Base-by-base conservation (phyloP, 495 filamentous ascomycete species). In the Tirmania nivea region DNA sequence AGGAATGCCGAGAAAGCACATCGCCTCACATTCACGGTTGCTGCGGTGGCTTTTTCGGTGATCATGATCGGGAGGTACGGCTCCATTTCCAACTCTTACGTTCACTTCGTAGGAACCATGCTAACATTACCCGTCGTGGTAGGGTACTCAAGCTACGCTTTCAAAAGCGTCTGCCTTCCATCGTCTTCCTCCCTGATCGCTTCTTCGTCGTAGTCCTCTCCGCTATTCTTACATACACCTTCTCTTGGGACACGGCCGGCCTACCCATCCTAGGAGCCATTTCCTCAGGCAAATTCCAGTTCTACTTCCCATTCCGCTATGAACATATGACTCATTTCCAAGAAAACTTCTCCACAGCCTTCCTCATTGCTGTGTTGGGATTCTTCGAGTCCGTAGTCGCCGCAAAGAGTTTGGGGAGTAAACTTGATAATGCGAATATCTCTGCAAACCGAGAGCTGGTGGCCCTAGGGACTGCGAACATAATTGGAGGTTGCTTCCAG, bases 331-430 rank as follows among this genome's bases (percentile, higher is more conserved):
- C 78, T 12, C 78, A 94, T 61, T 78, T 94, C 45, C 78, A 79
- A n/a, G 81, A 87, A 53, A 81, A 86, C 12, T 80, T 94, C 74
- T 79, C 83, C 55, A 95, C 92, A 1, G 81, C 90, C 0, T 93
- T 99, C 59, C 70, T 96, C 34, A 95, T 99, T 53, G 85, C 87
- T 4, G 72, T 99, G 19, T 77, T 99, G 8, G 90, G 90, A 17
- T 99, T 99, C 71, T 99, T 99, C 60, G 90, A 99, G 70, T 93
- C 85, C 25, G 93, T 87, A 0, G 86, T 99, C n/a, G 90, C 90
- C 0, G 92, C 90, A 34, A 96, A 96, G 67, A 84, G 81, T 54
- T 68, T 99, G 1, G 83, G 81, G 8, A 73, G 71, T 10, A 68
- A 66, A 14, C 78, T 80, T 49, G 70, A 71, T 17, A 45, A 45